Conservation (phyloP, 129 eudicot genomes). For the Tanacetum coccineum region DNA sequence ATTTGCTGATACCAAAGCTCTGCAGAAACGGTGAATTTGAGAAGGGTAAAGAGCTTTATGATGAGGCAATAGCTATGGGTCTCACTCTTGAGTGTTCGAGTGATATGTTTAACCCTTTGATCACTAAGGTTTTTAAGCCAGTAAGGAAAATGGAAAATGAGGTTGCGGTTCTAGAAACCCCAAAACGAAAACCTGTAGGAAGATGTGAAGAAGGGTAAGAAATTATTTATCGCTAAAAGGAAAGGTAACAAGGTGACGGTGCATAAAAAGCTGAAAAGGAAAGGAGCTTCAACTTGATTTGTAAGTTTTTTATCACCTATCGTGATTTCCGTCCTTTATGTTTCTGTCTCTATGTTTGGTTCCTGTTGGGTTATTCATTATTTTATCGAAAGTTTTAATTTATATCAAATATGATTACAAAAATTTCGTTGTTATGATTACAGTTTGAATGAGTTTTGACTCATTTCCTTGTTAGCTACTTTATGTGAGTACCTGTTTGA, state of each 20-base stretch:
- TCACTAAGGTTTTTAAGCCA: slow-evolving; percentile 52
- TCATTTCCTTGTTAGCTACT: too few species aligned
- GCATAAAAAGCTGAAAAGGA: slow-evolving; percentile 23
- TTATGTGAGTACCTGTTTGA: too few species aligned
- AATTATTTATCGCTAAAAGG: slow-evolving; percentile 16
- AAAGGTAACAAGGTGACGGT: slow-evolving; percentile 24
- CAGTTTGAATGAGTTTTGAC: too few species aligned
- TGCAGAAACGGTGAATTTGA: slow-evolving; percentile 54
- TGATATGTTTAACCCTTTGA: slow-evolving; percentile 45
- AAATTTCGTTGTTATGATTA: too few species aligned
- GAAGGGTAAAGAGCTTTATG: slow-evolving; percentile 61
- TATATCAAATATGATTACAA: too few species aligned
- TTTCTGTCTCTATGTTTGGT: too few species aligned
- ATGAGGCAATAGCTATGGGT: slow-evolving; percentile 51
- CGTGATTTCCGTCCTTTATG: too few species aligned
- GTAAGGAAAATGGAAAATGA: slow-evolving; percentile 34
- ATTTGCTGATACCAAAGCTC: slow-evolving; percentile 54
- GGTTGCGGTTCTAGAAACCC: slow-evolving; percentile 15
- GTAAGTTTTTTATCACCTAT: background rate
- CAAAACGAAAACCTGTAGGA: slow-evolving; percentile 16
- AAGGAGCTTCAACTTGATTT: slow-evolving; percentile 26
- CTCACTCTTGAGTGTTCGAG: slow-evolving; percentile 38
- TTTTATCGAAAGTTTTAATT: too few species aligned
- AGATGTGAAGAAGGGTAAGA: slow-evolving; percentile 25
- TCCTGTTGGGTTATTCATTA: too few species aligned